phyloP scores from a whole-genome alignment of 2,329 filamentous ascomycete species.

The Arthrobotrys pseudoclavata region DNA sequence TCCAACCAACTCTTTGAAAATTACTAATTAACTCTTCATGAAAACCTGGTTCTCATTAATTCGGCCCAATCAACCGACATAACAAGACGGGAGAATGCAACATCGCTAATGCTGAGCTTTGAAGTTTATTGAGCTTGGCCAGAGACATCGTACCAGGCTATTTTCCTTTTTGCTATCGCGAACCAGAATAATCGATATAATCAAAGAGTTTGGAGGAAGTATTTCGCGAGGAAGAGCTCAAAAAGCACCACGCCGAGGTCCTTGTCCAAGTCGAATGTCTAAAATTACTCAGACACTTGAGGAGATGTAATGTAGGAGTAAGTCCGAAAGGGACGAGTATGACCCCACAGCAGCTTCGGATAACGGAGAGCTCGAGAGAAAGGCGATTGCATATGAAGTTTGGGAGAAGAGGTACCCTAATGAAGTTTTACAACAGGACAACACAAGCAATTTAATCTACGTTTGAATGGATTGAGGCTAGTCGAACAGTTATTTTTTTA shows the following conservation, averaged over 20 bases:
- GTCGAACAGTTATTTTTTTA: neutral
- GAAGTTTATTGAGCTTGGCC: constrained; percentile 22
- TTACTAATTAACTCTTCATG: neutral
- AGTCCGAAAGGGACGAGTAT: neutral
- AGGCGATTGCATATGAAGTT: constrained; percentile 10
- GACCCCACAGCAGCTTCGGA: neutral
- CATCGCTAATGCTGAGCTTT: constrained; percentile 8
- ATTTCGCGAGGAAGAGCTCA: constrained; percentile 1
- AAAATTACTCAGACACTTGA: neutral
- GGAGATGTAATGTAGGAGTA: neutral
- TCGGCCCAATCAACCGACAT: constrained; percentile 4
- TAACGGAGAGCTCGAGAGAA: neutral
- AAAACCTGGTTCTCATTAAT: neutral
- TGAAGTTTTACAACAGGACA: constrained; percentile 11
- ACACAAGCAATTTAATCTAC: neutral
- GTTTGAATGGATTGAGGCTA: neutral
- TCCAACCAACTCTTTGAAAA: neutral
- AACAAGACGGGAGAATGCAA: constrained; percentile 5
- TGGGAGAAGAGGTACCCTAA: neutral
- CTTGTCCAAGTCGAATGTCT: neutral
- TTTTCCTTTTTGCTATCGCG: neutral
- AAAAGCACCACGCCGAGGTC: neutral
- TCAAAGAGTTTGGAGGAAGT: neutral
- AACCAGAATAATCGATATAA: neutral
- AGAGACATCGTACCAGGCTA: neutral